These are phyloP conservation scores for Sanghuangporus sanghuang DNA, from an alignment of 1,284 basidiomycete genomes.

Conservation along the genomic window DNA sequence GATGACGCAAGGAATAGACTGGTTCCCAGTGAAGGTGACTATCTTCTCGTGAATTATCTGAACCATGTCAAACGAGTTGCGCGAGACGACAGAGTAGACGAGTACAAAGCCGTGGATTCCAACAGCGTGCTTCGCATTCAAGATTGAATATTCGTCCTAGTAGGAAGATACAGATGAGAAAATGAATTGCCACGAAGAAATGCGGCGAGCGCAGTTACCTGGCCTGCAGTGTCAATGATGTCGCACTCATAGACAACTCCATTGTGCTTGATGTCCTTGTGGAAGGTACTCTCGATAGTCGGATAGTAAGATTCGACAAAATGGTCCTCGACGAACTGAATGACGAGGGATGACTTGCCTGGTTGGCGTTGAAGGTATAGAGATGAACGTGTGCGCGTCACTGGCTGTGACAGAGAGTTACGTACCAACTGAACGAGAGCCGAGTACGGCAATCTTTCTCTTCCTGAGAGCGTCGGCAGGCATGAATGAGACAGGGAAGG, in stretches of 20 bases:
- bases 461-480: slow-evolving; percentile 65
- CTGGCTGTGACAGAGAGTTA: slow-evolving; percentile 20
- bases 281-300: slow-evolving; percentile 88
- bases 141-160: slow-evolving; percentile 83
- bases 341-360: slow-evolving; percentile 79
- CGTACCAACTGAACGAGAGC: slow-evolving; percentile 76
- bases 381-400: slow-evolving; percentile 14
- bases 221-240: slow-evolving; percentile 98
- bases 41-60: slow-evolving; percentile 98
- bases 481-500: slow-evolving; percentile 29
- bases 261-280: slow-evolving; percentile 81
- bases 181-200: neutral
- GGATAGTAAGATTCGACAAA: slow-evolving; percentile 87
- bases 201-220: slow-evolving; percentile 41
- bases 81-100: slow-evolving; percentile 92
- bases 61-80: slow-evolving; percentile 95
- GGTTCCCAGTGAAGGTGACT: slow-evolving; percentile 87
- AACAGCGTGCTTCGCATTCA: slow-evolving; percentile 78
- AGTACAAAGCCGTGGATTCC: slow-evolving; percentile 84
- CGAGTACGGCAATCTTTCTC: slow-evolving; percentile 80
- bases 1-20: slow-evolving; percentile 90
- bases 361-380: slow-evolving; percentile 17
- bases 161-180: neutral
- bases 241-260: slow-evolving; percentile 90
- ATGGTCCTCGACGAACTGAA: slow-evolving; percentile 67